Percentiles rank a stretch among this genome's conserved stretches.
Evolutionary conservation across 2,329 filamentous ascomycete genomes (phyloP).

Genomic region (Knufia fluminis): DNA sequence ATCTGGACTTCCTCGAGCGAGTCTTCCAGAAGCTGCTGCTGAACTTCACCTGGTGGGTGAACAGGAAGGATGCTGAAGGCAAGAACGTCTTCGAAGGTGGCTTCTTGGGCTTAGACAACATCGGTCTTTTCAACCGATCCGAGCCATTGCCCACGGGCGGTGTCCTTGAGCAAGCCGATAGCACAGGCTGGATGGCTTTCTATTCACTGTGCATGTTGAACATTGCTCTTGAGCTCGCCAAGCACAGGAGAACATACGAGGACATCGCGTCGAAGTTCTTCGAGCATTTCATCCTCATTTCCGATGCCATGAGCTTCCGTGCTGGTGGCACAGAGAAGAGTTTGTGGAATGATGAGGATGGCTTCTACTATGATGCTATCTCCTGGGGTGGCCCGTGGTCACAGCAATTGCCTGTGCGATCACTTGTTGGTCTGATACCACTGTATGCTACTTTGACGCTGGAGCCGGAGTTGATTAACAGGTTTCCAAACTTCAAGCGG

Average conservation of each 20-base stretch:
- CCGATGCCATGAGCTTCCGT: constrained; percentile 91
- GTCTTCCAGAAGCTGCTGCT: constrained; percentile 93
- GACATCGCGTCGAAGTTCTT: constrained; percentile 97
- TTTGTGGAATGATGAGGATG: constrained; percentile 92
- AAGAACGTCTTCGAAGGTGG: constrained; percentile 98
- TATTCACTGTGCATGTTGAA: constrained; percentile 96
- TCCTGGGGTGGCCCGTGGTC: constrained; percentile 91
- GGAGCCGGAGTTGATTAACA: constrained; percentile 87
- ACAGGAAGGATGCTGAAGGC: constrained; percentile 84
- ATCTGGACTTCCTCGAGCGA: constrained; percentile 88
- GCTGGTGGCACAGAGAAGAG: constrained; percentile 64
- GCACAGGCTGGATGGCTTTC: constrained; percentile 98
- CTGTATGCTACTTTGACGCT: constrained; percentile 86
- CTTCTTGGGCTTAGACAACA: constrained; percentile 92
- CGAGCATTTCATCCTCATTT: constrained; percentile 96
- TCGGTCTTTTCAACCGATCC: constrained; percentile 92
- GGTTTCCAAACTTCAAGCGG: constrained; percentile 86
- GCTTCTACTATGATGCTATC: constrained; percentile 96
- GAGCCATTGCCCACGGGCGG: constrained; percentile 90
- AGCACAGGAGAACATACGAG: constrained; percentile 90
- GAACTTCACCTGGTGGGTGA: constrained; percentile 99
- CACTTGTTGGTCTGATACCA: constrained; percentile 85
- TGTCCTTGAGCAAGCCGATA: constrained; percentile 90
- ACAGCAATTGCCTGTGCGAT: constrained; percentile 84
- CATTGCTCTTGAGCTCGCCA: constrained; percentile 87